Evolutionary conservation across 139 green algal genomes (phyloP), one percentile per base, ranked within the genome.

Genomic region (Tetradesmus lagerheimii): DNA sequence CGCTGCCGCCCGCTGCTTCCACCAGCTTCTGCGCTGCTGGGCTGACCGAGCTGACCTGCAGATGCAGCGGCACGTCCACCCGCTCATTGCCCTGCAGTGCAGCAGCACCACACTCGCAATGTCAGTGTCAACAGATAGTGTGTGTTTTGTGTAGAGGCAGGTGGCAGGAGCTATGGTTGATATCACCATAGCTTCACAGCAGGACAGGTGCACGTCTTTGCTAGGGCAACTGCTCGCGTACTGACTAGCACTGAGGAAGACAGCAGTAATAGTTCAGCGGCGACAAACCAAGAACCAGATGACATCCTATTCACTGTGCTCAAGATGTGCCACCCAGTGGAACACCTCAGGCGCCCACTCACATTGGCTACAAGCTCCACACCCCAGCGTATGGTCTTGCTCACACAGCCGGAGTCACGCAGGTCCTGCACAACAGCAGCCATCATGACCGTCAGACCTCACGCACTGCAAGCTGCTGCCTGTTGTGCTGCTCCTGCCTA

Each of bases 301-400:
- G n/a, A n/a, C n/a, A n/a, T n/a, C n/a, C n/a, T n/a, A n/a, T n/a
- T n/a, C n/a, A n/a, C n/a, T n/a, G n/a, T n/a, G n/a, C n/a, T n/a
- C n/a, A n/a, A n/a, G n/a, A n/a, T n/a, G n/a, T n/a, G n/a, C n/a
- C n/a, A n/a, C n/a, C n/a, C 67, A 12, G 37, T 67, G 39, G 29
- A 39, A 66, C 12, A 25, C 37, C 35, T 29, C 39, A 18, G 57
- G 12, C 12, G 41, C 2, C 37, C 29, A 53, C 89, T 81, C 74
- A 97, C 94, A 71, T 81, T 77, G n/a, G 89, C 96, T 57, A 99
- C 93, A 80, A 99, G 94, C 92, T 99, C 96, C 15, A 99, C 96
- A 20, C 97, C 97, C 91, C 97, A 92, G 50, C 93, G 92, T 39
- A 97, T 92, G 31, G 94, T 94, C 45, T 93, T 95, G 29, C 90